Evolutionary conservation across 768 basidiomycete genomes (phyloP), one percentile per base, ranked within the genome.

Genomic region (Lentinus tigrinus): DNA sequence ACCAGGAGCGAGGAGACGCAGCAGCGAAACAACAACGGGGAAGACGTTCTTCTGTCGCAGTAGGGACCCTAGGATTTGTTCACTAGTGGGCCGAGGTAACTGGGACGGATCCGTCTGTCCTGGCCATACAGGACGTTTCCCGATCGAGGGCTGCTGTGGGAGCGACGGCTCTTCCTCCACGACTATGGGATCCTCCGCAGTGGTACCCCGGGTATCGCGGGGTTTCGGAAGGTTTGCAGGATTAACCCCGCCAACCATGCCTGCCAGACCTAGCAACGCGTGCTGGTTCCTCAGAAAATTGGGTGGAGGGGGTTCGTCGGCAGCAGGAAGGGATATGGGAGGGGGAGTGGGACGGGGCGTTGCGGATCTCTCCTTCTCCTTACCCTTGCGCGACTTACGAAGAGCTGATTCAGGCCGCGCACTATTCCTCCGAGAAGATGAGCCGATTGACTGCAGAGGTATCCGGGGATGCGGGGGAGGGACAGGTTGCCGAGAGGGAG

Each of bases 231-330:
- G 75, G 37, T 78, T 75, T 17, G 82, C 74, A 24, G 88, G 84
- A 52, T 84, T 85, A 23, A 91, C 75, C 4, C 82, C 82, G 38
- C 81, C 84, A 19, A 92, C 83, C 40, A 88, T 72, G 36, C 90
- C 90, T 11, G 90, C 90, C 17, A 80, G 78, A 9, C 90, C 90
- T 8, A 92, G 77, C 3, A 92, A 74, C 0, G 85, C 85, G 34
- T 84, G 77, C 69, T 91, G 89, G 62, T 81, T 90, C 28, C 90
- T 85, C 50, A 92, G 73, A 56, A 90, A 88, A 68, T 90, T 84
- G 8, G 81, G 72, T 17, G 89, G 90, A 16, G 77, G 72, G 1
- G 85, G 86, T 40, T 76, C 80, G 48, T 81, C 76, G 23, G 86
- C 82, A 62, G 84, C 82, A 0, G 89, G 89, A 1, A 91, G 72